Base-by-base conservation (phyloP, 345 rosid species). In the Punica granatum region DNA sequence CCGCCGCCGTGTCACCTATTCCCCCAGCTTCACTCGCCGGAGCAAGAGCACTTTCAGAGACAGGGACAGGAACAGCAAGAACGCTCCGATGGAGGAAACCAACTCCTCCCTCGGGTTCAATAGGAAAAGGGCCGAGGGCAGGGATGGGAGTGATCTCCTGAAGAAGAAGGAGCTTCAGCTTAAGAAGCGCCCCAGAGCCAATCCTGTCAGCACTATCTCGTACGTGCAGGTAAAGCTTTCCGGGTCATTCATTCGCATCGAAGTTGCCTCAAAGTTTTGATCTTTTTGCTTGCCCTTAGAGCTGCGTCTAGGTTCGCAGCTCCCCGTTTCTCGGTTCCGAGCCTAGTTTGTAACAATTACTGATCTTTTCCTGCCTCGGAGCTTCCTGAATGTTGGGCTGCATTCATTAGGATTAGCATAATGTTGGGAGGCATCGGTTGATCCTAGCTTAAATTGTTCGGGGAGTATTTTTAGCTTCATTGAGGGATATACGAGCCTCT, bases 121-220 rank as follows among this genome's bases (percentile, higher is more conserved):
- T 70, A 86, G 84, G 77, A 88, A 86, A 73, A 82, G 96, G 73
- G 97, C 96, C 28, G 87, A 88, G 59, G 99, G 97, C 21, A 77
- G 42, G 39, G 94, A 90, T 70, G 75, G 80, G 68, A 65, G 68
- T 41, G 84, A 83, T 74, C 80, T 69, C 63, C 80, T 87, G 54
- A 94, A 73, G 80, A 94, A 73, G 80, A 89, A 82, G 85, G 85
- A 80, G 76, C 86, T 84, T 6, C 89, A 88, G 80, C 64, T 92
- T 67, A 91, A 89, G 73, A 72, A 74, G 67, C 83, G 98, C 19
- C 64, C 68, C 9, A 82, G 72, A 34, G 86, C 90, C 56, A 91
- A 89, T 66, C 96, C 97, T 33, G 86, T 83, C 64, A 91, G 92
- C 74, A 91, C 98, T 12, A 88, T 88, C 64, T 85, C 96, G 11